Evolutionary conservation across 164 flowering plant species (phyloP).

Genomic region (Cinnamomum chago): DNA sequence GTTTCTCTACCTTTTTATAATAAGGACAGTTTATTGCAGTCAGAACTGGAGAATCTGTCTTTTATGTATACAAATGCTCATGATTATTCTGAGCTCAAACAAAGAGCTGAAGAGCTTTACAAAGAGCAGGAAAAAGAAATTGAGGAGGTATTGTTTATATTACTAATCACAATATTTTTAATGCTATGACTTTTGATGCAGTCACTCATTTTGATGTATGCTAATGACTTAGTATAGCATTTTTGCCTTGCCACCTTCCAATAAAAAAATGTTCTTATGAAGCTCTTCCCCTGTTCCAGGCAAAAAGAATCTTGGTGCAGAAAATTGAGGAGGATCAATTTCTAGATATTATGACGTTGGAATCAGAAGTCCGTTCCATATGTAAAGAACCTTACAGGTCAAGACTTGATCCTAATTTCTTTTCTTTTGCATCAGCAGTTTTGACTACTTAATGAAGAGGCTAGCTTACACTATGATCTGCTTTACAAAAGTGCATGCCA

Average conservation of each 20-base stretch:
- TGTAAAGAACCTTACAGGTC: constrained; percentile 99
- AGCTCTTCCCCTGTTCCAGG: constrained; percentile 37
- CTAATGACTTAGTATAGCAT: background rate
- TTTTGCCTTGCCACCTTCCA: background rate
- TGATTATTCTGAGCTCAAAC: constrained; percentile 73
- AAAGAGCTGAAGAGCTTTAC: constrained; percentile 66
- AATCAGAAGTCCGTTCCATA: constrained; percentile 74
- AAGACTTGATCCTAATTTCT: constrained; percentile 2
- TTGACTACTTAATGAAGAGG: background rate
- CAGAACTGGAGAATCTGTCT: constrained; percentile 94
- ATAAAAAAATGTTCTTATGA: background rate
- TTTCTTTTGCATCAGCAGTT: background rate
- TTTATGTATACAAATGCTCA: constrained; percentile 90
- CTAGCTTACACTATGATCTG: background rate
- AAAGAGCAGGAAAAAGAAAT: constrained; percentile 90
- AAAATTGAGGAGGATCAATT: constrained; percentile 86
- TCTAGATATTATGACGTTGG: constrained; percentile 68
- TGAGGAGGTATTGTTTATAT: constrained; percentile 52
- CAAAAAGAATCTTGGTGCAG: constrained; percentile 68
- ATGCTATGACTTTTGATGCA: background rate
- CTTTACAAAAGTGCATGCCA: background rate
- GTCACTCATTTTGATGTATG: background rate
- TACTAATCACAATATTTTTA: background rate
- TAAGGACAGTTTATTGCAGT: constrained; percentile 42
- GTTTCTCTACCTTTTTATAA: constrained; percentile 1